Percentiles rank a stretch among this genome's conserved stretches.
These are phyloP conservation scores for Dendrocalamus latiflorus DNA, from an alignment of 202 grass and related monocot species.

Conservation along the genomic window DNA sequence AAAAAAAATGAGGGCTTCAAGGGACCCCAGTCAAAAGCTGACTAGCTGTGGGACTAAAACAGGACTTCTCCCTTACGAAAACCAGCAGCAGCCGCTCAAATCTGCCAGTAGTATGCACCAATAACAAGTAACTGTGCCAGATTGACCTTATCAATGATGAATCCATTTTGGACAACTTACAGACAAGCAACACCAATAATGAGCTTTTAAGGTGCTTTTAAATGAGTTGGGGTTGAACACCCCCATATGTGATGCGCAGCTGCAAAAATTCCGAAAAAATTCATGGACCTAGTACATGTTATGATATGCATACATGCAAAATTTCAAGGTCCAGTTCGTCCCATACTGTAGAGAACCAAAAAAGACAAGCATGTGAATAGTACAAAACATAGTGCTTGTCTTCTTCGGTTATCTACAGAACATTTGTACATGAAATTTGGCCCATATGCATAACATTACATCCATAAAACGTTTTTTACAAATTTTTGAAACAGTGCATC, in stretches of 20 bases:
- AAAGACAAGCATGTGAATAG: neutral
- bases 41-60: neutral
- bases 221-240: neutral
- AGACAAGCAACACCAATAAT: neutral
- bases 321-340: neutral
- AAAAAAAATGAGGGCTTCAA: too few relatives aligned
- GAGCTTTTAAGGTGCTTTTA: neutral
- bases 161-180: neutral
- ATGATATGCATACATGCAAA: neutral
- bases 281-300: neutral
- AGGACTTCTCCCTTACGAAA: neutral
- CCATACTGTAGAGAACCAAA: neutral
- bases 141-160: neutral
- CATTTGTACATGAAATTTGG: neutral
- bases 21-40: too few relatives aligned
- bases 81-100: neutral
- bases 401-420: neutral
- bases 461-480: neutral
- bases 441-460: neutral
- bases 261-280: neutral
- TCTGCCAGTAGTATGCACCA: neutral
- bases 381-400: neutral
- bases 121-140: neutral
- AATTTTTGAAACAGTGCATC: neutral
- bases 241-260: too few relatives aligned